phyloP scores from a whole-genome alignment of 148 eudicot species.

The Nepenthes mirabilis region DNA sequence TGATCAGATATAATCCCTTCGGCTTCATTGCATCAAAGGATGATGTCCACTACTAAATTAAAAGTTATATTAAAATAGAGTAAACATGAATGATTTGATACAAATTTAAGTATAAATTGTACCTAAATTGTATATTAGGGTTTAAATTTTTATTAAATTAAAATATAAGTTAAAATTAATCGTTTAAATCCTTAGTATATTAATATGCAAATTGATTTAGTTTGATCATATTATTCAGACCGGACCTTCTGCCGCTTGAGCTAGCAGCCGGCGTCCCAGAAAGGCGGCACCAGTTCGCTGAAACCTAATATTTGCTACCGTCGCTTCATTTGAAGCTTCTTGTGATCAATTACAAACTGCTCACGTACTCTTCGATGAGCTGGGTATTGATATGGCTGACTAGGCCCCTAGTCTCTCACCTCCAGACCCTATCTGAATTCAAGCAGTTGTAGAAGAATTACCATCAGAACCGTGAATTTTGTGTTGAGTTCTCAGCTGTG shows the following conservation, averaged over 20 bases:
- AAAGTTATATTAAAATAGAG: too few species aligned
- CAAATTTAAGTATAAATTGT: too few species aligned
- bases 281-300: too few species aligned
- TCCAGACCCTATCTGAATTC: conserved; percentile 58
- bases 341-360: conserved; percentile 81
- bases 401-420: conserved; percentile 42
- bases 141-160: not conserved
- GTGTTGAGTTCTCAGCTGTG: conserved; percentile 40
- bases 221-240: too few species aligned
- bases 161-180: conserved; percentile 51
- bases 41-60: too few species aligned
- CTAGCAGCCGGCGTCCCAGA: conserved; percentile 23
- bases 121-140: too few species aligned
- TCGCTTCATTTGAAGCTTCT: conserved; percentile 78
- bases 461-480: conserved; percentile 23
- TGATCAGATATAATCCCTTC: too few species aligned
- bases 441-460: conserved; percentile 40
- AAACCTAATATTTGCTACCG: conserved; percentile 48
- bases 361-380: conserved; percentile 65
- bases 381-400: conserved; percentile 43
- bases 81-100: too few species aligned
- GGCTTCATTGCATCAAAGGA: too few species aligned
- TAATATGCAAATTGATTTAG: too few species aligned
- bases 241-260: too few species aligned
- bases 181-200: conserved; percentile 8